phyloP scores from a whole-genome alignment of 106 monocot genomes.

The Dendrobium officinale region DNA sequence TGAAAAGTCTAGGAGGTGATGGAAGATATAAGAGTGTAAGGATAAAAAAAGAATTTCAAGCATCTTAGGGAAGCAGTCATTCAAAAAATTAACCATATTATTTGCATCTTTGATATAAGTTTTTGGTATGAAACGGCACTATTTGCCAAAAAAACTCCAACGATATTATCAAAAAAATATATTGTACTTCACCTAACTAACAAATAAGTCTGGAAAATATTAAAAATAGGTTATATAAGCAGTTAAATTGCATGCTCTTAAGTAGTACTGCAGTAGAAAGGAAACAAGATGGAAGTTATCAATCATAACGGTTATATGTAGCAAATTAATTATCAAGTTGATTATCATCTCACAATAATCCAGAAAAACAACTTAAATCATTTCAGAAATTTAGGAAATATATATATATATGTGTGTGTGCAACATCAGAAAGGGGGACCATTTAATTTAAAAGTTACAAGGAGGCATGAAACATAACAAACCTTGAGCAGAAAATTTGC shows the following conservation, averaged over 20 bases:
- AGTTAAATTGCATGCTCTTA: neutral
- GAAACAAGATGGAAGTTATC: neutral
- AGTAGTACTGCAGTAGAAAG: neutral
- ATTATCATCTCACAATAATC: neutral
- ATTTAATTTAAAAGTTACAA: neutral
- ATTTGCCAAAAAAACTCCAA: neutral
- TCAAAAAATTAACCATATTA: neutral
- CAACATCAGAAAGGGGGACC: neutral
- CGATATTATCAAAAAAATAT: neutral
- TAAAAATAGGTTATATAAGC: neutral
- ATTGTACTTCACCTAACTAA: neutral
- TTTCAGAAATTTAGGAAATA: neutral
- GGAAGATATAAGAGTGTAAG: neutral
- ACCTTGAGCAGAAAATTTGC: constrained; percentile 99
- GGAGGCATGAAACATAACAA: neutral
- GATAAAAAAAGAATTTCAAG: neutral
- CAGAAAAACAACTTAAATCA: neutral
- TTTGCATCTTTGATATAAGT: neutral
- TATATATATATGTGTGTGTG: neutral
- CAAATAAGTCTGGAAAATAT: neutral
- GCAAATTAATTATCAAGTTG: neutral
- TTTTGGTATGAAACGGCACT: neutral
- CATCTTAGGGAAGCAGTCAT: neutral
- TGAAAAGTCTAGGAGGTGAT: neutral
- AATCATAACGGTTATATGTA: too few relatives aligned